Percentiles rank a stretch among this genome's conserved stretches.
These are phyloP conservation scores for Vigna angularis DNA, from an alignment of 306 rosid species.

Conservation along the genomic window DNA sequence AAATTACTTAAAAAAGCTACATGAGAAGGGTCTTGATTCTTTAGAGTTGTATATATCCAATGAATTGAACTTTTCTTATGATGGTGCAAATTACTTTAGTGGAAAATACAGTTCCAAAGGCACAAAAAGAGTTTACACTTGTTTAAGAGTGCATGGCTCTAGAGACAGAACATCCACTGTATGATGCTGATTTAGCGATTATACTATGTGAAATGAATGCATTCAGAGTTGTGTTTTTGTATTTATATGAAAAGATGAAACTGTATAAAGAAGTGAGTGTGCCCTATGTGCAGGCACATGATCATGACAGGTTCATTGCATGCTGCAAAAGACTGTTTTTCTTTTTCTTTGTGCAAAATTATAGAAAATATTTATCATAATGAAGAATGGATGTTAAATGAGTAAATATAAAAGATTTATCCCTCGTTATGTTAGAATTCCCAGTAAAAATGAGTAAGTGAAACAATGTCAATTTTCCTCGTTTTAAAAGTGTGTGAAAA, in stretches of 20 bases:
- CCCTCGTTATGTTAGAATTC: too few relatives aligned
- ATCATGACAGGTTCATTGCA: conserved; percentile 84
- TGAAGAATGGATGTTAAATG: too few relatives aligned
- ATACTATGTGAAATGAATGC: conserved; percentile 97
- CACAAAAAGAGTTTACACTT: conserved; percentile 71
- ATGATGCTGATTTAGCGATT: conserved; percentile 91
- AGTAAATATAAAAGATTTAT: too few relatives aligned
- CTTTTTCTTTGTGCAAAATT: too few relatives aligned
- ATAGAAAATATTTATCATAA: too few relatives aligned
- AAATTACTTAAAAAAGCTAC: conserved; percentile 92
- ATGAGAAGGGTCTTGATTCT: conserved; percentile 92
- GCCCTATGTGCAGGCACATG: conserved; percentile 95
- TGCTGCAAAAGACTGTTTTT: conserved; percentile 80
- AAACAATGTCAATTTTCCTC: too few relatives aligned
- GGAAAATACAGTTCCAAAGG: conserved; percentile 54
- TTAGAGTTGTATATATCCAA: conserved; percentile 90
- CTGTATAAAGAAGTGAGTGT: conserved; percentile 93
- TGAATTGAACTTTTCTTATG: conserved; percentile 79
- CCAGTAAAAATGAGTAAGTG: too few relatives aligned
- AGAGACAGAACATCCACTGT: conserved; percentile 84
- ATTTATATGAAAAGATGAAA: conserved; percentile 96
- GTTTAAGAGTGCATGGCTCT: conserved; percentile 81
- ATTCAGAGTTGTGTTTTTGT: conserved; percentile 79
- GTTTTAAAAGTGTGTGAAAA: too few relatives aligned
- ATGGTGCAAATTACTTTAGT: conserved; percentile 53